Base-by-base conservation (phyloP, 169 alveolate genomes). In the Theileria annulata region DNA sequence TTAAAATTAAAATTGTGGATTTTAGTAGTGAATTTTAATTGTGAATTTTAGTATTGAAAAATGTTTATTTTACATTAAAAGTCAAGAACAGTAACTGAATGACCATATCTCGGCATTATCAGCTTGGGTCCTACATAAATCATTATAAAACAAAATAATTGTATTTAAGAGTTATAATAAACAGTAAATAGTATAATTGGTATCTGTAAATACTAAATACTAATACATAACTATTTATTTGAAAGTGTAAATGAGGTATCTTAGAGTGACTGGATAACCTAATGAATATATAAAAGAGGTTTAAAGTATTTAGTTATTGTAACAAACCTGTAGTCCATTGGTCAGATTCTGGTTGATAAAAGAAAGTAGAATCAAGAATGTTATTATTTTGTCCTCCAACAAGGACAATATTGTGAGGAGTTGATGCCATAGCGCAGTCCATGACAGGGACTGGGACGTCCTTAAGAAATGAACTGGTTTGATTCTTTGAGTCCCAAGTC, bases 351-450 rank as follows among this genome's bases (percentile, higher is more conserved):
- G 94, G 94, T 23, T 85, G 78, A 74, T 87, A 90, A 64, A 87
- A 85, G 70, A 75, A 88, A 54, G 92, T 85, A 0, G 88, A 73
- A 58, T 85, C 88, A 35, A 86, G 76, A 30, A 90, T 91, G 30
- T 80, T 85, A n/a, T 88, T 85, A 76, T 90, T 90, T 71, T 90
- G 93, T 1, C 94, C 94, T 17, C 94, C 94, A 21, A 91, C 80
- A 37, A 83, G 68, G 33, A 90, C 77, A 19, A 87, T 70, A 19
- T 90, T 82, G 77, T 84, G 92, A 21, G 88, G 84, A 27, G 79
- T 66, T 30, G 86, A 79, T 12, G 89, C 75, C 68, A 90, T 79
- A 31, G 91, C 88, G 37, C 87, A 76, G 79, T 90, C 91, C 94
- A 90, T 90, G 51, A 80, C 77, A 33, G 86, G 86, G 35, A 87